Conservation (phyloP, 257 asterid genomes). For the Mentha longifolia region DNA sequence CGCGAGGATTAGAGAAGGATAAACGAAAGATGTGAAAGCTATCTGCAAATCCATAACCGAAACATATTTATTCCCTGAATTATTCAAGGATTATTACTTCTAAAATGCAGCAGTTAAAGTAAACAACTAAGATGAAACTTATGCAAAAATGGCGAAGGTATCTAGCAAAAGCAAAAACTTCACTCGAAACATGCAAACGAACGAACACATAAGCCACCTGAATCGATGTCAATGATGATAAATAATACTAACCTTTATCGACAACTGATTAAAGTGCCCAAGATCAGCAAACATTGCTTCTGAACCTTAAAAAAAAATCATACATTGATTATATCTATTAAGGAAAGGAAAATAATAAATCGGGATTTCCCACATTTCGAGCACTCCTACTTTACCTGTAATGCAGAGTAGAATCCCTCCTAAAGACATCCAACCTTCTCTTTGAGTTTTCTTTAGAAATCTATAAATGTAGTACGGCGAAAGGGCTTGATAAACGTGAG, state of each 20-base stretch:
- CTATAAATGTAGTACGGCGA: conserved; percentile 78
- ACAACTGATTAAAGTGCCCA: conserved; percentile 85
- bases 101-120: too few relatives aligned
- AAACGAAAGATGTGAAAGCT: conserved; percentile 77
- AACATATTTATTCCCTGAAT: neutral
- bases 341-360: neutral
- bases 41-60: conserved; percentile 44
- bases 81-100: too few relatives aligned
- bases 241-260: conserved; percentile 62
- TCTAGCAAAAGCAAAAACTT: too few relatives aligned
- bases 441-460: conserved; percentile 75
- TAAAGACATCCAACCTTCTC: conserved; percentile 83
- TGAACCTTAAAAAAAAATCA: conserved; percentile 61
- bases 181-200: neutral
- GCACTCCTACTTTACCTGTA: conserved; percentile 53
- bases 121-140: too few relatives aligned
- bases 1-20: conserved; percentile 84
- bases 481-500: conserved; percentile 72
- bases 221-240: neutral
- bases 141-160: too few relatives aligned
- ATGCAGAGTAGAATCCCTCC: conserved; percentile 87
- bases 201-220: neutral
- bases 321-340: neutral
- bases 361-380: neutral
- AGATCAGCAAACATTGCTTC: conserved; percentile 99